Evolutionary conservation across 2,329 filamentous ascomycete species (phyloP).

Genomic region (Aspergillus floridensis): DNA sequence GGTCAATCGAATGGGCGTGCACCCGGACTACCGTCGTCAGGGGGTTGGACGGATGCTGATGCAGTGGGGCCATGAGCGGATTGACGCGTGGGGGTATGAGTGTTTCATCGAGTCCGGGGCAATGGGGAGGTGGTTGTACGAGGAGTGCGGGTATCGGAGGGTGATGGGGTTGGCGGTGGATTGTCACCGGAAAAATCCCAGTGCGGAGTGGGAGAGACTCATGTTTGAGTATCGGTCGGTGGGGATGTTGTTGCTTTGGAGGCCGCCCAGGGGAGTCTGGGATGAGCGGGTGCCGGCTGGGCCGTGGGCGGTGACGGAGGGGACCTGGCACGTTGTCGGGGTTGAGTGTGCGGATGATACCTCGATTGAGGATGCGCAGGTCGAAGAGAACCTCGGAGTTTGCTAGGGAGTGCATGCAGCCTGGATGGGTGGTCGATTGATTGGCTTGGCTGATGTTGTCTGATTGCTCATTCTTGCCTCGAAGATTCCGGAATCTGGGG

Average conservation of each 20-base stretch:
- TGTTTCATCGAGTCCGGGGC: slow-evolving; percentile 18
- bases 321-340: slow-evolving; percentile 9
- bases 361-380: no score
- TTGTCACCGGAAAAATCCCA: slow-evolving; percentile 16
- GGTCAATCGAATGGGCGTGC: slow-evolving; percentile 19
- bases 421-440: not conserved
- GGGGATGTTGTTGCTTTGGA: slow-evolving; percentile 18
- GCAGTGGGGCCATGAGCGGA: slow-evolving; percentile 18
- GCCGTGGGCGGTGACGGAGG: slow-evolving; percentile 17
- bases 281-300: slow-evolving; percentile 14
- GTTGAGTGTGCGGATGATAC: not conserved
- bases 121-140: slow-evolving; percentile 17
- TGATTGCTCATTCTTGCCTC: not conserved
- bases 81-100: slow-evolving; percentile 18
- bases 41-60: slow-evolving; percentile 17
- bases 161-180: slow-evolving; percentile 15
- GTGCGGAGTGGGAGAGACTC: slow-evolving; percentile 17
- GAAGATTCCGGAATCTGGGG: not conserved
- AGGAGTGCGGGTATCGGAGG: slow-evolving; percentile 16
- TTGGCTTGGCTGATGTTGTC: not conserved
- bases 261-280: slow-evolving; percentile 17
- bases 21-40: slow-evolving; percentile 15
- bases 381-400: no score
- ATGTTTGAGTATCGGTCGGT: slow-evolving; percentile 16
- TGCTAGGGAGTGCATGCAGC: no score